Percentiles rank a stretch among this genome's conserved stretches.
phyloP scores from a whole-genome alignment of 75 land plant species.

The Chamaecyparis obtusa region DNA sequence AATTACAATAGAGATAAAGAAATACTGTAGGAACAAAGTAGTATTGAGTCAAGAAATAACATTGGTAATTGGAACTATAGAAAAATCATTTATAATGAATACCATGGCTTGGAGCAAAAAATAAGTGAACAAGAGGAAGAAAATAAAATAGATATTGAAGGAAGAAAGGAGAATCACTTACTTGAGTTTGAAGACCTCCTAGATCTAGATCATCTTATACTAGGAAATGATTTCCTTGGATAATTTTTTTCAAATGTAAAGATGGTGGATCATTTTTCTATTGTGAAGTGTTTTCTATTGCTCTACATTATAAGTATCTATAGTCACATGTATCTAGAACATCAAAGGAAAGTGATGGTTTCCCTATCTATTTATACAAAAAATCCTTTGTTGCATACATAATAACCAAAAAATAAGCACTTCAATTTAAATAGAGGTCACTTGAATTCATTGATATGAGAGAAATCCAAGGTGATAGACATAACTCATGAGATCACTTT shows the following conservation, averaged over 20 bases:
- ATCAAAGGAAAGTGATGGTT: too few species aligned
- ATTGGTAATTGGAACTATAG: neutral
- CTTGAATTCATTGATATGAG: too few species aligned
- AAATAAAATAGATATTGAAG: neutral
- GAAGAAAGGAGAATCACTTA: neutral
- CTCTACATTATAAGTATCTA: too few species aligned
- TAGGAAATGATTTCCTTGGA: conserved; percentile 18
- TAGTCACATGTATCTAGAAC: too few species aligned
- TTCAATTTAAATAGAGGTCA: too few species aligned
- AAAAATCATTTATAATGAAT: neutral
- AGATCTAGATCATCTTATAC: neutral
- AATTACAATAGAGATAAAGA: neutral
- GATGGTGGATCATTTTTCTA: conserved; percentile 8
- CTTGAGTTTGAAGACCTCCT: neutral
- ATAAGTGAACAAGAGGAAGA: neutral
- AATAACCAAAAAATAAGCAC: too few species aligned
- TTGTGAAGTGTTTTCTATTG: conserved; percentile 23
- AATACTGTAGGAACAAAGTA: neutral
- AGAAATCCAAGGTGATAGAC: too few species aligned
- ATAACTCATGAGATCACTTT: too few species aligned
- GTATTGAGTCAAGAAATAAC: neutral
- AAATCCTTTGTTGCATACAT: too few species aligned
- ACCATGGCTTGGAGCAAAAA: neutral
- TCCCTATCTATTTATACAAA: too few species aligned
- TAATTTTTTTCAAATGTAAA: conserved; percentile 21